Evolutionary conservation across 495 filamentous ascomycete species (phyloP).

Genomic region (Pseudevernia furfuracea): DNA sequence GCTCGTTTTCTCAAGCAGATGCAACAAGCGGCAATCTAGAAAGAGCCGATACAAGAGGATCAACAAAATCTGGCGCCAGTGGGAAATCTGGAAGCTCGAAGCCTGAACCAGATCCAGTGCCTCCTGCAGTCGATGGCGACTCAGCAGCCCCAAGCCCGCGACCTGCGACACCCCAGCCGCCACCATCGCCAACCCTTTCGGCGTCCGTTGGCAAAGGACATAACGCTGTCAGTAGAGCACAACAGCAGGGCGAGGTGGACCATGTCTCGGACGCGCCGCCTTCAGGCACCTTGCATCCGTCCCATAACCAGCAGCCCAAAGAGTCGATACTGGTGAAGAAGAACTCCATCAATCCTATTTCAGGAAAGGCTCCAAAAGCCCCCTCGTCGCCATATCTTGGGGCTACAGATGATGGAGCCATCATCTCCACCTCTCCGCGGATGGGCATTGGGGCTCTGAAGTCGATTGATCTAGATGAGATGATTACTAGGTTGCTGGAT

Average conservation of each 20-base stretch:
- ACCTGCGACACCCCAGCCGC: slow-evolving; percentile 57
- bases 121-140: slow-evolving; percentile 17
- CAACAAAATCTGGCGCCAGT: slow-evolving; percentile 60
- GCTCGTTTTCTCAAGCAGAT: slow-evolving; percentile 59
- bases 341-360: slow-evolving; percentile 46
- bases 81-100: slow-evolving; percentile 29
- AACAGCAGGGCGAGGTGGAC: slow-evolving; percentile 85
- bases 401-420: slow-evolving; percentile 24
- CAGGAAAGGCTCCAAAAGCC: slow-evolving; percentile 35
- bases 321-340: slow-evolving; percentile 81
- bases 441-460: slow-evolving; percentile 74
- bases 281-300: slow-evolving; percentile 43
- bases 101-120: slow-evolving; percentile 15
- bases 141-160: slow-evolving; percentile 34
- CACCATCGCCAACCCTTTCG: slow-evolving; percentile 83
- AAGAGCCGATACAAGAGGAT: slow-evolving; percentile 61
- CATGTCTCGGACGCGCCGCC: slow-evolving; percentile 91
- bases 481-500: slow-evolving; percentile 89
- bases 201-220: slow-evolving; percentile 67
- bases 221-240: slow-evolving; percentile 70
- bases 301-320: slow-evolving; percentile 50
- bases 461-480: slow-evolving; percentile 89
- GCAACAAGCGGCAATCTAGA: slow-evolving; percentile 43
- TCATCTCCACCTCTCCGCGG: slow-evolving; percentile 30
- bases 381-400: slow-evolving; percentile 24